Base-by-base conservation (phyloP, 1,139 yeast genomes). In the Candida sanyaensis region DNA sequence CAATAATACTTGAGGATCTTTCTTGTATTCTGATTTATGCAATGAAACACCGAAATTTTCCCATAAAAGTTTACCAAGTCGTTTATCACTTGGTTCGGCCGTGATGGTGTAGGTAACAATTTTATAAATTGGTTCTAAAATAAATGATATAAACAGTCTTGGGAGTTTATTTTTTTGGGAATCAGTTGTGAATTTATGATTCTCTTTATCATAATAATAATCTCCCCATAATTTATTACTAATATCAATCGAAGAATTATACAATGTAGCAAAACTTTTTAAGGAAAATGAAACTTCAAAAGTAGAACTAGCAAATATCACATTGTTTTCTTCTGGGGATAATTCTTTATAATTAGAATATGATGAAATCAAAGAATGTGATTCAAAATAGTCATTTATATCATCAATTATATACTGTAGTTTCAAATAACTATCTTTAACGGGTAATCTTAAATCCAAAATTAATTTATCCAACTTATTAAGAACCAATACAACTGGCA, bases 391-490 rank as follows among this genome's bases (percentile, higher is more conserved):
- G 1, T 66, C 64, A 60, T 90, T 89, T 21, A 91, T 70, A 31
- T 83, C 83, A 48, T 83, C 86, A n/a, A 92, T 70, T 1, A 77
- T 69, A 53, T 77, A 73, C 46, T 80, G 71, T 37, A 95, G 57
- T 60, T 95, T 92, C 59, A 78, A 75, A 59, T 83, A 89, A 0
- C 91, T 79, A 55, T 90, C 97, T 4, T 69, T 59, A 0, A 90
- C 89, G 0, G 97, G 90, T 9, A 93, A 68, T 52, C 82, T 76
- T 42, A 92, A 67, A 53, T 95, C 99, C 41, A 92, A 61, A 0
- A 92, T 77, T 17, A 93, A 69, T 49, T 97, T 70, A 64, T 95
- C 99, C 9, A 95, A 57, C 63, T 93, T 93, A 64, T 88, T 92
- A n/a, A 95, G 55, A 1, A 89, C 80, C 30, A 93, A 64, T 3